Evolutionary conservation across 108 stramenopile genomes (phyloP).

Genomic region (Mediolabrus comicus): DNA sequence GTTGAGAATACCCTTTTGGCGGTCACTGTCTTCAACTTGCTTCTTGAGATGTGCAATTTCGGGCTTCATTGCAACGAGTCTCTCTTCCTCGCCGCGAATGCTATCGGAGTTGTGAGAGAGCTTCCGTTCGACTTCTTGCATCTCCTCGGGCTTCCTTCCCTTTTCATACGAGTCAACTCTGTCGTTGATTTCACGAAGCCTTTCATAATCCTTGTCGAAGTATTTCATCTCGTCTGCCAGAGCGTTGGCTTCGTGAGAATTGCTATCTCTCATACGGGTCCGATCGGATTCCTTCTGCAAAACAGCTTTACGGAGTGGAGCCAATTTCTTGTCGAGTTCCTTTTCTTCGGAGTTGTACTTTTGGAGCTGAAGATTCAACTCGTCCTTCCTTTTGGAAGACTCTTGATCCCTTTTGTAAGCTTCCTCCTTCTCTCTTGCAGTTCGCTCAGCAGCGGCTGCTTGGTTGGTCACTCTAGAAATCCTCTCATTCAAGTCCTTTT

Average conservation of each 20-base stretch:
- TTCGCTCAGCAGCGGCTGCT: slow-evolving; percentile 51
- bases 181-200: slow-evolving; percentile 33
- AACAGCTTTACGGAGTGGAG: slow-evolving; percentile 48
- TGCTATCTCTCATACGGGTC: slow-evolving; percentile 27
- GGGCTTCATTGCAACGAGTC: slow-evolving; percentile 32
- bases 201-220: slow-evolving; percentile 46
- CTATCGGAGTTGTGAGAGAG: slow-evolving; percentile 7
- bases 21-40: slow-evolving; percentile 66
- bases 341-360: slow-evolving; percentile 45
- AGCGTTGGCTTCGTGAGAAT: slow-evolving; percentile 43
- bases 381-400: slow-evolving; percentile 43
- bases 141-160: slow-evolving; percentile 46
- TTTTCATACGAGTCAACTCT: slow-evolving; percentile 27
- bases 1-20: slow-evolving; percentile 62
- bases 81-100: slow-evolving; percentile 29
- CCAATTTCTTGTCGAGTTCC: slow-evolving; percentile 50
- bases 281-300: slow-evolving; percentile 48
- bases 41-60: slow-evolving; percentile 52
- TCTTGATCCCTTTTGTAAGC: slow-evolving; percentile 63
- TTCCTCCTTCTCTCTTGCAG: slow-evolving; percentile 61
- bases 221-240: slow-evolving; percentile 23
- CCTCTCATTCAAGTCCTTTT: slow-evolving; percentile 52
- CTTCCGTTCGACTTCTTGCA: slow-evolving; percentile 43
- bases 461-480: slow-evolving; percentile 37
- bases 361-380: slow-evolving; percentile 46